Evolutionary conservation across 2,329 filamentous ascomycete genomes (phyloP).

Genomic region (Huntiella bhutanensis): DNA sequence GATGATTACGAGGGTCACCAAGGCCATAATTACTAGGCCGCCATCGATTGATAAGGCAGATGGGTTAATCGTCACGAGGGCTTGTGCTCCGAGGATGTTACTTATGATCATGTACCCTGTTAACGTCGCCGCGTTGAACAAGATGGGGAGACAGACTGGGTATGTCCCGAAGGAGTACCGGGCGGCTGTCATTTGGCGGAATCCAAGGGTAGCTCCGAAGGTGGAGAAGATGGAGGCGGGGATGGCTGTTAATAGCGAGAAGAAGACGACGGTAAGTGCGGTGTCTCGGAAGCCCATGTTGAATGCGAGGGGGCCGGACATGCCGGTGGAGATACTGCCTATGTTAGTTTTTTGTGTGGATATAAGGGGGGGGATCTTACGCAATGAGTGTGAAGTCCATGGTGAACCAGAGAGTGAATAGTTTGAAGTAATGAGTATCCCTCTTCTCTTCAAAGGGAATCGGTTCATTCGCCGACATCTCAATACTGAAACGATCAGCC

Average conservation of each 20-base stretch:
- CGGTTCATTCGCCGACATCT: conserved; percentile 17
- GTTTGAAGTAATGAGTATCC: conserved; percentile 17
- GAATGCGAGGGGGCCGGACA: conserved; percentile 25
- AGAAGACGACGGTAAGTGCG: conserved; percentile 28
- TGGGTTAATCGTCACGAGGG: conserved; percentile 21
- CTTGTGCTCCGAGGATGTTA: conserved; percentile 27
- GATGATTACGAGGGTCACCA: conserved; percentile 26
- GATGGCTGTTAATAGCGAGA: conserved; percentile 23
- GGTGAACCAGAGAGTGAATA: conserved; percentile 18
- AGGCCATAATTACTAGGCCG: conserved; percentile 28
- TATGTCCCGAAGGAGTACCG: conserved; percentile 18
- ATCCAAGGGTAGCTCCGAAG: conserved; percentile 25
- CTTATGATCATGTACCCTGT: conserved; percentile 30
- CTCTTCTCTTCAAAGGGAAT: conserved; percentile 17
- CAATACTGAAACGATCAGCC: conserved; percentile 11
- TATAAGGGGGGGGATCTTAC: conserved; percentile 13
- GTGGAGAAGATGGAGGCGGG: conserved; percentile 23
- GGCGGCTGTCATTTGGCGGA: conserved; percentile 29
- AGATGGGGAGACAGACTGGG: conserved; percentile 13
- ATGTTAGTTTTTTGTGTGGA: background rate
- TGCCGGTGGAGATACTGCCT: conserved; percentile 22
- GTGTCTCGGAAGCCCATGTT: conserved; percentile 24
- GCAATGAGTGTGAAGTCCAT: conserved; percentile 18
- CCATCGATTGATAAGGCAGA: conserved; percentile 23
- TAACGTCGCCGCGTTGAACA: conserved; percentile 28